phyloP scores from a whole-genome alignment of 2,329 filamentous ascomycete species.

The Xylariales sp. region DNA sequence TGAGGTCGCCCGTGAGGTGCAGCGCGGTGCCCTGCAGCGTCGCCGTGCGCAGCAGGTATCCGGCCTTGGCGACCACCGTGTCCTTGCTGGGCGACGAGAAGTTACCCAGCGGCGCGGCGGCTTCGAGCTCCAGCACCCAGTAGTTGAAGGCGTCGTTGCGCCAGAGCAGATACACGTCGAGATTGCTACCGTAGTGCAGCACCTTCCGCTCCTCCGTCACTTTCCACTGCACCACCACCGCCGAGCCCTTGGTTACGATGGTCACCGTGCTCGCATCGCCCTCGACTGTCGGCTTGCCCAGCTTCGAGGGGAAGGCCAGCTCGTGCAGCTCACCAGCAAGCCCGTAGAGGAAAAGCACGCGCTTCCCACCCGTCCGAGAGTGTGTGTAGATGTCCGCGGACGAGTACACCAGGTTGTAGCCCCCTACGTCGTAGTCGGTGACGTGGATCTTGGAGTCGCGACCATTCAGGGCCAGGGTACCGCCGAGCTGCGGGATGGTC shows the following conservation, averaged over 20 bases:
- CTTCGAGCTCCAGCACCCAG: conserved; percentile 50
- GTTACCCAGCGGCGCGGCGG: conserved; percentile 8
- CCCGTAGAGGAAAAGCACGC: conserved; percentile 56
- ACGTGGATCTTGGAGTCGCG: conserved; percentile 67
- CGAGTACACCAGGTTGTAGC: conserved; percentile 57
- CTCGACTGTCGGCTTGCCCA: conserved; percentile 27
- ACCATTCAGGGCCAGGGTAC: conserved; percentile 52
- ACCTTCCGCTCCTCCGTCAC: conserved; percentile 30
- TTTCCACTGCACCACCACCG: conserved; percentile 4
- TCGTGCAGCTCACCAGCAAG: conserved; percentile 60
- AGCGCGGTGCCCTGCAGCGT: conserved; percentile 51
- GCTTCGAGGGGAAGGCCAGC: conserved; percentile 37
- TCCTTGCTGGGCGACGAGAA: conserved; percentile 10
- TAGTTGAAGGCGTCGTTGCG: conserved; percentile 46
- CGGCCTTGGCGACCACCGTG: conserved; percentile 55
- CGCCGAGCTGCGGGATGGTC: conserved; percentile 54
- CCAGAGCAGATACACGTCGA: conserved; percentile 40
- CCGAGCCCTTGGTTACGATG: conserved; percentile 1
- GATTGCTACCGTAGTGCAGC: conserved; percentile 28
- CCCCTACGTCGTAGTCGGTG: conserved; percentile 60
- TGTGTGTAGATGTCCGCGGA: conserved; percentile 66
- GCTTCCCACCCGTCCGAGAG: conserved; percentile 42
- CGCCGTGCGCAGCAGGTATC: conserved; percentile 61
- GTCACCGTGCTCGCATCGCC: conserved; percentile 3
- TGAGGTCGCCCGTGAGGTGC: conserved; percentile 66